Conservation (phyloP, 2,329 filamentous ascomycete genomes). For the Pestalotiopsis sp. region DNA sequence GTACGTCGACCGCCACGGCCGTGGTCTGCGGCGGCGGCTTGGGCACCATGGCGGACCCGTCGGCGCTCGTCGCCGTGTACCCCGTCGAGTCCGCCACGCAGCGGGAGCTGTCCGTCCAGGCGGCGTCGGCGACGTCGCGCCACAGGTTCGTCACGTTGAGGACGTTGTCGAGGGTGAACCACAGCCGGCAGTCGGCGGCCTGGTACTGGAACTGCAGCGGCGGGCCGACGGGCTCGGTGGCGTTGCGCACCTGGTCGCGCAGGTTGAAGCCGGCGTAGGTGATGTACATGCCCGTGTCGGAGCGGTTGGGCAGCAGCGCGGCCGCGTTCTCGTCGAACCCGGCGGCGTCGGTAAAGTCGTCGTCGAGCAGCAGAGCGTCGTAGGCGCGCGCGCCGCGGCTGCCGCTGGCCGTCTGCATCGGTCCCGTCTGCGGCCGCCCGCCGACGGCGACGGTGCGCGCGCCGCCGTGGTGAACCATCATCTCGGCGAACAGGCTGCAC, state of each 20-base stretch:
- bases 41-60: neutral
- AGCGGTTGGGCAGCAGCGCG: slow-evolving; percentile 17
- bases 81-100: slow-evolving; percentile 21
- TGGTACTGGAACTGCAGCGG: slow-evolving; percentile 65
- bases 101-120: slow-evolving; percentile 13
- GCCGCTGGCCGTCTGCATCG: slow-evolving; percentile 66
- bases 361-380: slow-evolving; percentile 20
- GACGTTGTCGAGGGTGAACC: slow-evolving; percentile 57
- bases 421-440: slow-evolving; percentile 54
- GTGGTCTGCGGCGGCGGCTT: slow-evolving; percentile 7
- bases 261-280: slow-evolving; percentile 24
- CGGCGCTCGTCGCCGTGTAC: slow-evolving; percentile 3
- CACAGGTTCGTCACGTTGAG: slow-evolving; percentile 55
- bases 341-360: slow-evolving; percentile 16
- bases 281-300: slow-evolving; percentile 20
- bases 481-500: slow-evolving; percentile 33
- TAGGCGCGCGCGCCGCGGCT: slow-evolving; percentile 54
- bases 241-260: slow-evolving; percentile 26
- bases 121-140: slow-evolving; percentile 42
- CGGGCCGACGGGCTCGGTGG: slow-evolving; percentile 16
- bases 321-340: slow-evolving; percentile 4
- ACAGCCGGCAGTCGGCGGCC: slow-evolving; percentile 63
- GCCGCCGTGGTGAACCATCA: slow-evolving; percentile 31
- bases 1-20: neutral
- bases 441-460: slow-evolving; percentile 41